A percentile compares a stretch with the other conserved stretches of the same genome.
Conservation (phyloP, 1,139 yeast genomes). For the Scheffersomyces cryptocercus region DNA sequence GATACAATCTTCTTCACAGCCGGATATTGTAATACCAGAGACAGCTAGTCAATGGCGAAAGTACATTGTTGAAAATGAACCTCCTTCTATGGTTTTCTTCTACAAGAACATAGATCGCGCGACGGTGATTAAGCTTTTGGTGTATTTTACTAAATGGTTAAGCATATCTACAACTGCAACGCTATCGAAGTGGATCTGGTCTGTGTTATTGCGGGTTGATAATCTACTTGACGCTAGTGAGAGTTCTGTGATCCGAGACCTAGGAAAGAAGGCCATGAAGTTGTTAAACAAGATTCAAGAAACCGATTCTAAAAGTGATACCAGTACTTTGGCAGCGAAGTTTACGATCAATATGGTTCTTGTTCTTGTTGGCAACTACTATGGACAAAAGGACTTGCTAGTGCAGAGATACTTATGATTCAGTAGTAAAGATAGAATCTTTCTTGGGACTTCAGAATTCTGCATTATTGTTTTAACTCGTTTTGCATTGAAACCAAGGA, state of each 20-base stretch:
- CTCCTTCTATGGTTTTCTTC: conserved; percentile 29
- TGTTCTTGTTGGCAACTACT: conserved; percentile 34
- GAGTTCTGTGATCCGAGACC: conserved; percentile 34
- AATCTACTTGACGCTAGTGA: conserved; percentile 35
- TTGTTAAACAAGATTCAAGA: conserved; percentile 14
- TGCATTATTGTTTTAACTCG: too few species aligned
- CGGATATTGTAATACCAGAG: conserved; percentile 17
- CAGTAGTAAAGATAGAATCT: too few species aligned
- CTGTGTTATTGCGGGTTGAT: conserved; percentile 36
- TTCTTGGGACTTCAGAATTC: too few species aligned
- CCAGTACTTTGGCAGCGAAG: conserved; percentile 11
- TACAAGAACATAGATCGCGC: conserved; percentile 28
- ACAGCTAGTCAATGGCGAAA: conserved; percentile 36
- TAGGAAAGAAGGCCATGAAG: conserved; percentile 42
- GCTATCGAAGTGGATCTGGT: conserved; percentile 42
- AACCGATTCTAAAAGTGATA: conserved; percentile 1
- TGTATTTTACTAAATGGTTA: conserved; percentile 42
- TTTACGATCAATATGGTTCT: conserved; percentile 37
- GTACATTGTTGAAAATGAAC: conserved; percentile 25
- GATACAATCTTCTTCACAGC: not conserved
- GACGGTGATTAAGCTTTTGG: conserved; percentile 35
- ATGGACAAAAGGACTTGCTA: conserved; percentile 39
- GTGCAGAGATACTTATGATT: not conserved
- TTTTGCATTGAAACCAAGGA: too few species aligned
- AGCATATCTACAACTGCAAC: conserved; percentile 29